These are phyloP conservation scores for Sporobolomyces roseus DNA, from an alignment of 768 basidiomycete genomes.

Conservation along the genomic window DNA sequence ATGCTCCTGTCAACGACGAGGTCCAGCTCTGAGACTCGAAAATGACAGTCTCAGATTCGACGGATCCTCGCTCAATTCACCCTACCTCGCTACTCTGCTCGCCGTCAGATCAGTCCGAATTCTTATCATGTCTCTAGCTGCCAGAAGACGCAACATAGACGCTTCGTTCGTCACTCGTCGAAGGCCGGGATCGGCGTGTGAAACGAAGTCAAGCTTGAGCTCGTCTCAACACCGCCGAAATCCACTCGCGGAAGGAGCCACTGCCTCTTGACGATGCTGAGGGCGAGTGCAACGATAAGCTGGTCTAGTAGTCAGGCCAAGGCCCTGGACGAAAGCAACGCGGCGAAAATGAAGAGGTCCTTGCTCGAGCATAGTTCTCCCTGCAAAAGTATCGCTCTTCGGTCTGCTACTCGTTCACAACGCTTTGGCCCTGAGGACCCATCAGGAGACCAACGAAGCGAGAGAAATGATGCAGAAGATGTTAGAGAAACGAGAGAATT, in stretches of 20 bases:
- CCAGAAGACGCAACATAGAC: constrained; percentile 87
- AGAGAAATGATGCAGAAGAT: too few species aligned
- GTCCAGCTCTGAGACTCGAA: constrained; percentile 76
- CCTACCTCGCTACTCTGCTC: background rate
- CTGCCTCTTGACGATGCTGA: constrained; percentile 31
- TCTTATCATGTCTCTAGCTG: constrained; percentile 67
- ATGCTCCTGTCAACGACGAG: constrained; percentile 67
- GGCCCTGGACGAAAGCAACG: too few species aligned
- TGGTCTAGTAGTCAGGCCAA: too few species aligned
- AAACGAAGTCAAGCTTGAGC: constrained; percentile 26
- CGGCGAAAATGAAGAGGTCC: too few species aligned
- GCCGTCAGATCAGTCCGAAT: background rate
- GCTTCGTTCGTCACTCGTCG: constrained; percentile 73
- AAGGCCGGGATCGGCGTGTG: constrained; percentile 63
- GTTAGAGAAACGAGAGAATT: too few species aligned
- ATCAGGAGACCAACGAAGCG: too few species aligned
- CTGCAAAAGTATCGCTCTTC: too few species aligned
- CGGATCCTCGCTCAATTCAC: constrained; percentile 81
- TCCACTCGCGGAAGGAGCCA: constrained; percentile 3
- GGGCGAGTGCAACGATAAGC: constrained; percentile 56
- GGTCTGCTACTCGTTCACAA: too few species aligned
- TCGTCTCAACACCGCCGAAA: constrained; percentile 45
- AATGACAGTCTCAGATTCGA: constrained; percentile 96
- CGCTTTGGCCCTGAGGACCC: too few species aligned
- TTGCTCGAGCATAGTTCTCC: too few species aligned